These are phyloP conservation scores for Penicillium sp. DNA, from an alignment of 2,329 filamentous ascomycete species.

Conservation along the genomic window DNA sequence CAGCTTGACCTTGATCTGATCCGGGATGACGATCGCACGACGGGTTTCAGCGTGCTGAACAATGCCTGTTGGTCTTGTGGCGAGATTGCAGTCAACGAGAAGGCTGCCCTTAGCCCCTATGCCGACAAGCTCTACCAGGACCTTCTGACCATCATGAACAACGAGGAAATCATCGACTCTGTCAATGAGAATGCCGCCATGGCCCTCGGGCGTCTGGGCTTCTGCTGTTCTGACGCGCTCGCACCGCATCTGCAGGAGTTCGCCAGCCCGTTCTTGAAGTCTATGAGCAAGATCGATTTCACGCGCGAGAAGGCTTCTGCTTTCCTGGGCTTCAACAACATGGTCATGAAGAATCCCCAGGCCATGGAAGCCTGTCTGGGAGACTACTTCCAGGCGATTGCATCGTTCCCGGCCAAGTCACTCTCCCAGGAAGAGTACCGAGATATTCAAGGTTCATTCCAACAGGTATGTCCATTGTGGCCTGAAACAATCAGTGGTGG, in stretches of 20 bases:
- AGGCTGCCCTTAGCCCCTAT: slow-evolving; percentile 66
- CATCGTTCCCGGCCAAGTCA: slow-evolving; percentile 59
- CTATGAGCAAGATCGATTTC: slow-evolving; percentile 77
- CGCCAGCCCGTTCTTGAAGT: slow-evolving; percentile 71
- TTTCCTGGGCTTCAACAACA: slow-evolving; percentile 79
- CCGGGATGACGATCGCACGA: slow-evolving; percentile 73
- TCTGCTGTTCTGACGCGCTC: slow-evolving; percentile 68
- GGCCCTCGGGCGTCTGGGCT: slow-evolving; percentile 78
- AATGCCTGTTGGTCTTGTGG: slow-evolving; percentile 97
- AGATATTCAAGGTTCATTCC: slow-evolving; percentile 66
- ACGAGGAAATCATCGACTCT: slow-evolving; percentile 76
- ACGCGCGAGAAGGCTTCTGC: slow-evolving; percentile 93
- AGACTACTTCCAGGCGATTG: slow-evolving; percentile 78
- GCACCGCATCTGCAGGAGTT: slow-evolving; percentile 74
- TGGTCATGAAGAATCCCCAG: slow-evolving; percentile 80
- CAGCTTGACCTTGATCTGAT: slow-evolving; percentile 79
- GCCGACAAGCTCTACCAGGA: slow-evolving; percentile 70
- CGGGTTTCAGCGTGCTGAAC: slow-evolving; percentile 87
- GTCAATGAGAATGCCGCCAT: slow-evolving; percentile 93
- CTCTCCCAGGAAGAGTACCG: slow-evolving; percentile 54
- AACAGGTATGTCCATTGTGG: slow-evolving; percentile 55
- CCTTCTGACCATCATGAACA: slow-evolving; percentile 75
- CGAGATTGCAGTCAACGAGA: slow-evolving; percentile 78
- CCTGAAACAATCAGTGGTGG: not conserved
- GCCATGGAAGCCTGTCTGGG: slow-evolving; percentile 83